A percentile compares a stretch with the other conserved stretches of the same genome.
These are phyloP conservation scores for Aspergillus amoenus DNA, from an alignment of 2,329 filamentous ascomycete genomes.

Conservation along the genomic window DNA sequence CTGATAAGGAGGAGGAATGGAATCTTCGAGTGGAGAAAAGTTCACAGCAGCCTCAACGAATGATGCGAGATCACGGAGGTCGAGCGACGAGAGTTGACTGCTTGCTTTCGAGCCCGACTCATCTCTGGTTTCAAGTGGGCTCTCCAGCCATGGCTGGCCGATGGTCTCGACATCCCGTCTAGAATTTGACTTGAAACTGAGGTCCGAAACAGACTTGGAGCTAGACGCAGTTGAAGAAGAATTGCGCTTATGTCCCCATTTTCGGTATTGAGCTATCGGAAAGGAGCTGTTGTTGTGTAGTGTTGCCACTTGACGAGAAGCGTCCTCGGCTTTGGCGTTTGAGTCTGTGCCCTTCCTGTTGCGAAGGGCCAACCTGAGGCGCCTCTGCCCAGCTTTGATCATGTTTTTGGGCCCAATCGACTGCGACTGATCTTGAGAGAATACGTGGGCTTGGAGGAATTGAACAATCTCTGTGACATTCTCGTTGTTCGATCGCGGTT, in stretches of 20 bases:
- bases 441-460: conserved; percentile 34
- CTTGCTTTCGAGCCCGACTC: conserved; percentile 17
- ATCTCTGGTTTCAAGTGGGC: conserved; percentile 22
- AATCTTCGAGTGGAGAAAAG: conserved; percentile 24
- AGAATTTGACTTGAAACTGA: conserved; percentile 30
- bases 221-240: conserved; percentile 20
- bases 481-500: conserved; percentile 29
- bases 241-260: conserved; percentile 23
- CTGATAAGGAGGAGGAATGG: conserved; percentile 22
- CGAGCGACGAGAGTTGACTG: conserved; percentile 26
- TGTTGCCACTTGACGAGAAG: conserved; percentile 28
- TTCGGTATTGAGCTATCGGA: conserved; percentile 17
- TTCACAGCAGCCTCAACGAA: conserved; percentile 35
- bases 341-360: conserved; percentile 27
- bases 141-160: conserved; percentile 38
- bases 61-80: conserved; percentile 34
- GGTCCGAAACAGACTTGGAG: conserved; percentile 13
- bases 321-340: conserved; percentile 26
- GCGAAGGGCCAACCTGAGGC: conserved; percentile 34
- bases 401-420: conserved; percentile 28
- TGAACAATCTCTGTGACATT: conserved; percentile 36
- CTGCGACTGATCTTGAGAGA: conserved; percentile 20
- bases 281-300: conserved; percentile 34
- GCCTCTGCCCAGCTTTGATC: conserved; percentile 34
- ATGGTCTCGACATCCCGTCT: conserved; percentile 38